These are phyloP conservation scores for Dactylellina leptospora DNA, from an alignment of 2,329 filamentous ascomycete genomes.

Conservation along the genomic window DNA sequence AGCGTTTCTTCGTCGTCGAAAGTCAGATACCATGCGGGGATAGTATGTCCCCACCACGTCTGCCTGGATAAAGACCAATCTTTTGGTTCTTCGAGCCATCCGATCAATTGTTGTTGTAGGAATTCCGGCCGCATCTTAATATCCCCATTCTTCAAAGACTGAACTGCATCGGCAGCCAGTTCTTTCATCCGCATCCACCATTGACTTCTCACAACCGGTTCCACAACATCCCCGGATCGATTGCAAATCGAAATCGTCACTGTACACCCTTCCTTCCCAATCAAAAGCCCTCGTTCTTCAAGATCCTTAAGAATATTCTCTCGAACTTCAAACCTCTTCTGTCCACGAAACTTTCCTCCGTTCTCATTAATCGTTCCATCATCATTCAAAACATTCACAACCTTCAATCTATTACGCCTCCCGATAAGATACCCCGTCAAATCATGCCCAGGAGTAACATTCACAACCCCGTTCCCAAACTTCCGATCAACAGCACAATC, in stretches of 20 bases:
- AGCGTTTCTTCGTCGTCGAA: constrained; percentile 6
- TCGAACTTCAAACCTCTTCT: constrained; percentile 53
- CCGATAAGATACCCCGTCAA: constrained; percentile 55
- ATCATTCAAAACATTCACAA: constrained; percentile 19
- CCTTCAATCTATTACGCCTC: constrained; percentile 37
- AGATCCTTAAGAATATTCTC: constrained; percentile 53
- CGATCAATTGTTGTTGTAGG: constrained; percentile 43
- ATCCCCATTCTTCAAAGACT: constrained; percentile 28
- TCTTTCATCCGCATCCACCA: constrained; percentile 56
- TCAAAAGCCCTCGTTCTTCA: constrained; percentile 47
- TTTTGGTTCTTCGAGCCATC: constrained; percentile 53
- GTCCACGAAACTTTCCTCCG: constrained; percentile 6
- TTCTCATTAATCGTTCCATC: constrained; percentile 23
- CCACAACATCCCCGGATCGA: constrained; percentile 55
- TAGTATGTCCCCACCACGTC: constrained; percentile 57
- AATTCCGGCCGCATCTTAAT: constrained; percentile 50
- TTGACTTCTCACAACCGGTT: constrained; percentile 55
- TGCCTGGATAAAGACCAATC: constrained; percentile 57
- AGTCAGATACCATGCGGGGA: constrained; percentile 55
- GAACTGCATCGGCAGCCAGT: constrained; percentile 52
- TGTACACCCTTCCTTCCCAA: constrained; percentile 50
- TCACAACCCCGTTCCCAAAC: constrained; percentile 56
- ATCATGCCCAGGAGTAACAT: constrained; percentile 56
- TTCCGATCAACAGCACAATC: constrained; percentile 54
- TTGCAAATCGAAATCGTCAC: constrained; percentile 54